Conservation (phyloP, 106 monocot genomes). For the Agapanthus africanus region DNA sequence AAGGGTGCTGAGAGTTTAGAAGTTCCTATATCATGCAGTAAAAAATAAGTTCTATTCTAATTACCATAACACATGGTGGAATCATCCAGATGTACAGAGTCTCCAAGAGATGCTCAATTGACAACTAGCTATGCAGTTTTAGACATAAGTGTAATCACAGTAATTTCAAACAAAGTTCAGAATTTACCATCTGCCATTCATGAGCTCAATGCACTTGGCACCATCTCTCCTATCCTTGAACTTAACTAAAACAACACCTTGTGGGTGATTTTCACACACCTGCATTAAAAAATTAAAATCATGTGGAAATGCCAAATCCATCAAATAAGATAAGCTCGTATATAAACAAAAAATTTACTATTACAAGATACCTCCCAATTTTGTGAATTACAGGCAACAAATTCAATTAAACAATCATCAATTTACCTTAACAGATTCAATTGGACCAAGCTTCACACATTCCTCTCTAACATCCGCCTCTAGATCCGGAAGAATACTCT, state of each 20-base stretch:
- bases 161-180: neutral
- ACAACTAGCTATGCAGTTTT: neutral
- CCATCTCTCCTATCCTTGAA: conserved; percentile 90
- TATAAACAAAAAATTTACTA: no score
- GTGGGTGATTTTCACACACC: conserved; percentile 94
- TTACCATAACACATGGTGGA: neutral
- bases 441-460: conserved; percentile 72
- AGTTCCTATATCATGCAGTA: neutral
- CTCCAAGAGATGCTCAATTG: neutral
- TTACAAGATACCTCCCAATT: no score
- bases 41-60: neutral
- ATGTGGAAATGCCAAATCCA: neutral
- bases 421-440: conserved; percentile 82
- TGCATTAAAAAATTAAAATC: conserved; percentile 32
- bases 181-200: conserved; percentile 97
- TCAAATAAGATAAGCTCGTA: neutral
- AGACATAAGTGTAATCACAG: neutral
- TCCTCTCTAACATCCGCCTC: conserved; percentile 89
- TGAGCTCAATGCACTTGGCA: conserved; percentile 74
- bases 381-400: no score
- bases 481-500: conserved; percentile 72
- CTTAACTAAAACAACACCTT: conserved; percentile 86
- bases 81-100: neutral
- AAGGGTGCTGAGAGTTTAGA: neutral
- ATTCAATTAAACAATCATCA: no score